These are phyloP conservation scores for Marasmius tenuissimus DNA, from an alignment of 1,284 basidiomycete species.

Conservation along the genomic window DNA sequence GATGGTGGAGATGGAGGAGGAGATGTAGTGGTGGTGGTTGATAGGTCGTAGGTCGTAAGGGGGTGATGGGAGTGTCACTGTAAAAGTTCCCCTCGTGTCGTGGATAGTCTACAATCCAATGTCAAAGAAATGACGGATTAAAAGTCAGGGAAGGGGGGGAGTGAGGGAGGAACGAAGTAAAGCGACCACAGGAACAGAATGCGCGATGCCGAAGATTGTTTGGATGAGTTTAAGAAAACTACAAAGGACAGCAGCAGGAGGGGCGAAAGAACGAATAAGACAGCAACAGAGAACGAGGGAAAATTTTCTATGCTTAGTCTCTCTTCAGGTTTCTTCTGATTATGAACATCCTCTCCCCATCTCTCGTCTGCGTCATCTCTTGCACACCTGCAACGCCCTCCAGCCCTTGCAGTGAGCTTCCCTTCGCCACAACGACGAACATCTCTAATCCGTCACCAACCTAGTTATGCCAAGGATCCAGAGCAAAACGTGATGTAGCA, in stretches of 20 bases:
- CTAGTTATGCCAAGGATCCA: conserved; percentile 35
- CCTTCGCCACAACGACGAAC: conserved; percentile 79
- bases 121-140: too few relatives aligned
- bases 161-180: too few relatives aligned
- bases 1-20: background rate
- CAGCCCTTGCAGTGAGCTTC: conserved; percentile 62
- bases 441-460: conserved; percentile 94
- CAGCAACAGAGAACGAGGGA: background rate
- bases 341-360: conserved; percentile 74
- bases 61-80: too few relatives aligned
- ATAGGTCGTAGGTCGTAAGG: too few relatives aligned
- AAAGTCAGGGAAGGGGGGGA: too few relatives aligned
- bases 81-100: too few relatives aligned
- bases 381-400: conserved; percentile 58
- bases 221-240: too few relatives aligned
- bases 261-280: background rate
- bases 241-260: too few relatives aligned
- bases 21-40: background rate
- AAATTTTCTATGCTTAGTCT: conserved; percentile 35
- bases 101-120: too few relatives aligned
- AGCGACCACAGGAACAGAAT: too few relatives aligned
- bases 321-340: conserved; percentile 75
- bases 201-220: too few relatives aligned
- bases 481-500: conserved; percentile 1
- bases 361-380: conserved; percentile 56